Evolutionary conservation across 768 basidiomycete genomes (phyloP), one percentile per base, ranked within the genome.

Genomic region (Hygrophoropsis aurantiaca): DNA sequence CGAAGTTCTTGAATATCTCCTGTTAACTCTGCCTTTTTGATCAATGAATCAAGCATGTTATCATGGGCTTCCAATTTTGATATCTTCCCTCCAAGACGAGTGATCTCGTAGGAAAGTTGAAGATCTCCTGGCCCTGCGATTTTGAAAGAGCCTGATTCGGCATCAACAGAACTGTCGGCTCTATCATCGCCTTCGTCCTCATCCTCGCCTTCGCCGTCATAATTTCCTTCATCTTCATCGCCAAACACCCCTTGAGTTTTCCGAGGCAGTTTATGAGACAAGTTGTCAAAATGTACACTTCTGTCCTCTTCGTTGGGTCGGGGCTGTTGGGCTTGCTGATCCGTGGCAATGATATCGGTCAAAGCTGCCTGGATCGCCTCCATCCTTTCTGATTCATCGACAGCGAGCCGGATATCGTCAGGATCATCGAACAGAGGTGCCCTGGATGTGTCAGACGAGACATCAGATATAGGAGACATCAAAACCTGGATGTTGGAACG

Each of bases 331-430:
- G 65, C 66, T 44, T 80, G 76, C 32, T 84, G 76, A 52, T 95
- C 90, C 33, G 87, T 74, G 3, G 92, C 91, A 58, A 99, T 94
- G 62, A 99, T 97, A 61, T 95, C 91, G 9, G 90, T 94, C 52
- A 99, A 72, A 4, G 97, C 97, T 7, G 94, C 94, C 58, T 94
- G 93, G 16, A 98, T 97, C 3, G 95, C 94, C 57, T 94, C 92
- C 82, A 98, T 97, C 32, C 92, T 77, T 55, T 87, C 78, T 42
- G 87, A 80, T 64, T 95, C 87, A 39, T 80, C 82, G 52, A 70
- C 70, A 49, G 74, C 79, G 50, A 50, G 67, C 48, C 58, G 61
- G 3, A 54, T 61, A 49, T 91, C 87, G 51, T 87, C 85, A 1
- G 87, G 84, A 56, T 90, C 87, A 54, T 86, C 81, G 52, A 94